Evolutionary conservation across 352 stramenopile genomes (phyloP), one percentile per base, ranked within the genome.

Genomic region (Ophiocytium majus): DNA sequence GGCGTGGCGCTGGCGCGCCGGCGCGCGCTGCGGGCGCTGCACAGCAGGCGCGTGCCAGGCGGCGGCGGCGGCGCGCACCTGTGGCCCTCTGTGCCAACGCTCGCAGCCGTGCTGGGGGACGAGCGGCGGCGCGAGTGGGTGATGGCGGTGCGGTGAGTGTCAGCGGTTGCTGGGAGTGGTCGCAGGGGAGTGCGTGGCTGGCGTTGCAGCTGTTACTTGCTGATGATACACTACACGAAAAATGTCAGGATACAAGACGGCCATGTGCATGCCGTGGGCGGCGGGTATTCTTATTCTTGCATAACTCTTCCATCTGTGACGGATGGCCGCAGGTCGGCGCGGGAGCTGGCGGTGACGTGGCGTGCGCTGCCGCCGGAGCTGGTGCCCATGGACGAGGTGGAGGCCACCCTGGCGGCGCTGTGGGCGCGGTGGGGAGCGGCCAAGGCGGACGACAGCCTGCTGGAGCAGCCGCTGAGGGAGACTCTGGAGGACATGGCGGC

Each of bases 391-490:
- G 36, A 79, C 0, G 43, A 78, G 0, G 23, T 88, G 31, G 84
- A 88, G 57, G 71, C 71, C 17, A 43, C 63, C 71, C 86, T 88
- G 84, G 80, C 35, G 17, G 43, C 63, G 35, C 50, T 88, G 57
- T 43, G 84, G 10, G 43, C 36, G 0, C 82, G 64, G 32, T 88
- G 84, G 84, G 43, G 36, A 34, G 71, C 79, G 35, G 84, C 84
- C 14, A 88, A 86, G 79, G 71, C 84, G 49, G 80, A 86, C 32
- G 66, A 88, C 49, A 88, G 84, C 50, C 36, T 82, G 19, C 37
- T 88, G 33, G 84, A 88, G 80, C 84, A 82, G 31, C 49, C 80
- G 50, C 84, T 88, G 19, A 63, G 84, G n/a, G 33, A 74, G 63
- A 37, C 84, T n/a, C 84, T 88, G 0, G 84, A 88, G 84, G 66